Conservation (phyloP, 208 protist genomes). For the Phytomonas sp. region DNA sequence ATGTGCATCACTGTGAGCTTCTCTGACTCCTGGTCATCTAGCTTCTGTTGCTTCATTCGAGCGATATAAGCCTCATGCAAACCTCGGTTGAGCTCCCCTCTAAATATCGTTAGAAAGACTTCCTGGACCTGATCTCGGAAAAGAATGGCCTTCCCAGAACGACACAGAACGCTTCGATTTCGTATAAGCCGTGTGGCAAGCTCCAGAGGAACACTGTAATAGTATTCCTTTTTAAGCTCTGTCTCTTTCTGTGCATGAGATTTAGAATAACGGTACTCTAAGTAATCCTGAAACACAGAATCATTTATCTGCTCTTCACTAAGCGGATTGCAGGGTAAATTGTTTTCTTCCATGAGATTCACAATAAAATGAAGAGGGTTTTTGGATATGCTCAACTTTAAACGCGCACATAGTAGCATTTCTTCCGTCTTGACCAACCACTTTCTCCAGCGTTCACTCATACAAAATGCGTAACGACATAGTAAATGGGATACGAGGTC, state of each 20-base stretch:
- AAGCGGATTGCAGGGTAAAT: slow-evolving; percentile 60
- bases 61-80: slow-evolving; percentile 70
- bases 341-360: slow-evolving; percentile 61
- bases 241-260: slow-evolving; percentile 22
- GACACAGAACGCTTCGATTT: slow-evolving; percentile 60
- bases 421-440: slow-evolving; percentile 80
- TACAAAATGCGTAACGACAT: slow-evolving; percentile 85
- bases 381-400: slow-evolving; percentile 65
- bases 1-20: slow-evolving; percentile 68
- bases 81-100: slow-evolving; percentile 46
- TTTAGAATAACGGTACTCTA: slow-evolving; percentile 36
- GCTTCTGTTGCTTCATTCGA: slow-evolving; percentile 47
- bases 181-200: slow-evolving; percentile 76
- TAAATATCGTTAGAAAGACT: slow-evolving; percentile 78
- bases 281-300: slow-evolving; percentile 46
- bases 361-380: slow-evolving; percentile 54
- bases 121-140: slow-evolving; percentile 75
- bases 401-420: slow-evolving; percentile 65
- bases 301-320: slow-evolving; percentile 32
- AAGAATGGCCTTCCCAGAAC: slow-evolving; percentile 60
- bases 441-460: slow-evolving; percentile 85
- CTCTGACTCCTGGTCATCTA: slow-evolving; percentile 48
- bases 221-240: slow-evolving; percentile 43
- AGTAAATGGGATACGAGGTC: slow-evolving; percentile 76
- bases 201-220: slow-evolving; percentile 59